These are phyloP conservation scores for Castanea mollissima DNA, from an alignment of 306 rosid species.

Conservation along the genomic window DNA sequence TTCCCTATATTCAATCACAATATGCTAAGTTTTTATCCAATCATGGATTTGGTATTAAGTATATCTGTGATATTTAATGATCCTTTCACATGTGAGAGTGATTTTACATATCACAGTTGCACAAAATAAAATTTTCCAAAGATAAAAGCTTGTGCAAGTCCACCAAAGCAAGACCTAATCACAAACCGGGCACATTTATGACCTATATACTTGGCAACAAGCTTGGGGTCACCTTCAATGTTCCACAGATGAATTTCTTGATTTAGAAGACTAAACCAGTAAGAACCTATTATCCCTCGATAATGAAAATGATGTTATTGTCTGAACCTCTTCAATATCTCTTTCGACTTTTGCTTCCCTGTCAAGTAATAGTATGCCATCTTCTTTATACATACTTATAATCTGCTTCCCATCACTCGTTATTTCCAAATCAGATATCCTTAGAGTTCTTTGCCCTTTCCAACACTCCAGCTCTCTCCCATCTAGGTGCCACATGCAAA, in stretches of 20 bases:
- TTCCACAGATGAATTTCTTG: constrained; percentile 99
- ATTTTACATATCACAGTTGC: no score
- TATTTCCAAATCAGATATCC: constrained; percentile 88
- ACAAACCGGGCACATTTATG: constrained; percentile 75
- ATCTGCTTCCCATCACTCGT: constrained; percentile 69
- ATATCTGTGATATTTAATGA: no score
- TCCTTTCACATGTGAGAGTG: no score
- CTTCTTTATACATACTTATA: constrained; percentile 67
- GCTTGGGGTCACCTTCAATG: constrained; percentile 65
- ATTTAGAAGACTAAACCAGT: constrained; percentile 79
- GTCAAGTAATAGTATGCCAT: constrained; percentile 61
- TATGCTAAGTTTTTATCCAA: no score
- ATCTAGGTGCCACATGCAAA: constrained; percentile 91
- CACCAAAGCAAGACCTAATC: constrained; percentile 96
- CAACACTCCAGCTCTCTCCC: constrained; percentile 95
- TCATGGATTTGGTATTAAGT: no score
- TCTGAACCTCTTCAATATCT: constrained; percentile 71
- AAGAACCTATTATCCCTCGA: constrained; percentile 78
- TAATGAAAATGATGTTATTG: constrained; percentile 76
- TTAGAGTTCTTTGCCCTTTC: constrained; percentile 79
- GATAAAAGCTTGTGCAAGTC: constrained; percentile 61
- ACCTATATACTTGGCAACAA: constrained; percentile 74
- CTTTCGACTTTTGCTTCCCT: constrained; percentile 76
- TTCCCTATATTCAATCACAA: no score
- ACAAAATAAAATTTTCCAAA: no score